A percentile compares a stretch with the other conserved stretches of the same genome.
phyloP scores from a whole-genome alignment of 345 rosid species.

The Gossypium arboreum region DNA sequence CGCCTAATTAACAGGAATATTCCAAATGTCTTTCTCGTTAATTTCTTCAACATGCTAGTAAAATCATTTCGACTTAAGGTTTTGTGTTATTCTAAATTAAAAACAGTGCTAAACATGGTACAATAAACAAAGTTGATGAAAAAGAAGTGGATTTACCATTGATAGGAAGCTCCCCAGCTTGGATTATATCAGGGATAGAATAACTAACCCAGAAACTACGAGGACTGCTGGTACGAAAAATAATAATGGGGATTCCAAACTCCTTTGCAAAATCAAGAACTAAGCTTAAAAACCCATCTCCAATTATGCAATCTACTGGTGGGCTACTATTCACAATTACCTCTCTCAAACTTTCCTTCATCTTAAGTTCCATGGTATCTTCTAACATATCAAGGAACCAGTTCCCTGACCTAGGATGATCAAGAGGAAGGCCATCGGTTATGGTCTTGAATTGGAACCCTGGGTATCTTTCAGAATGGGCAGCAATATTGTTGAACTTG shows the following conservation, averaged over 20 bases:
- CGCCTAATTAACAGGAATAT: too few species aligned
- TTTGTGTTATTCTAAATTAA: too few species aligned
- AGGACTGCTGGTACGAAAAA: conserved; percentile 35
- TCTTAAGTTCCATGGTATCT: neutral
- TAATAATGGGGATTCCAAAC: conserved; percentile 26
- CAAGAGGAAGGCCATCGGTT: conserved; percentile 33
- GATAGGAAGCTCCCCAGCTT: conserved; percentile 42
- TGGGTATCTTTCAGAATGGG: conserved; percentile 31
- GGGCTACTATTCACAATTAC: conserved; percentile 6
- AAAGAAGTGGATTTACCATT: conserved; percentile 19
- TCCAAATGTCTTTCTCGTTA: too few species aligned
- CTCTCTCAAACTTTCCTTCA: conserved; percentile 19
- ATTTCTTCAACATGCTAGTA: too few species aligned
- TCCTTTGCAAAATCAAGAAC: conserved; percentile 29
- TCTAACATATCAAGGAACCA: conserved; percentile 15
- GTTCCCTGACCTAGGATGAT: conserved; percentile 20
- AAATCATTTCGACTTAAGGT: too few species aligned
- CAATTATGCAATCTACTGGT: conserved; percentile 31
- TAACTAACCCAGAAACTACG: conserved; percentile 28
- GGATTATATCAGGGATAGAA: conserved; percentile 29
- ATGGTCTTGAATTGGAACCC: conserved; percentile 33
- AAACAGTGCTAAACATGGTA: neutral
- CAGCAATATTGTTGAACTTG: conserved; percentile 19
- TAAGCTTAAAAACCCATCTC: conserved; percentile 36
- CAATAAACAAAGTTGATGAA: neutral